Evolutionary conservation across 2,329 filamentous ascomycete species (phyloP), one percentile per base, ranked within the genome.

Genomic region (Trichophyton schoenleinii): DNA sequence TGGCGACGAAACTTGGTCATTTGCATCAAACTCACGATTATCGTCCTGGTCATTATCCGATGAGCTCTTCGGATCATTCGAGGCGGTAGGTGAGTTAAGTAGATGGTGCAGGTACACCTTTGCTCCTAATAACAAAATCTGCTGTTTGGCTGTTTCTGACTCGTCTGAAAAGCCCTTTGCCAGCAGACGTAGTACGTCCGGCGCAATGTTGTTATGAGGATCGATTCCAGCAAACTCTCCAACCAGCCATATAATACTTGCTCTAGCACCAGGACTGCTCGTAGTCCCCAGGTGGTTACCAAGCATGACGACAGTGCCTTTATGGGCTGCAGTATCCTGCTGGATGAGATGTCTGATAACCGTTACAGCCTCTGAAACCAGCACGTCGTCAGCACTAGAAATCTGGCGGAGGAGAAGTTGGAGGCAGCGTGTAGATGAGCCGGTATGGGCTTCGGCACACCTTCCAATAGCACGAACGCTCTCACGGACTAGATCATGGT

Each of bases 321-420:
- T 81, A 70, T 99, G 94, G 2, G 85, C 84, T 31, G 83, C 77
- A 0, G 92, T 90, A 64, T 95, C 86, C 68, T 95, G 89, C 70
- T 99, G 94, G 60, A 99, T 97, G 58, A 99, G 80, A 72, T 97
- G 92, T 1, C 94, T 85, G 64, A 99, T 94, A 1, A 97, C 94
- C 2, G 95, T 96, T 62, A 99, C 78, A 1, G 91, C 92, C 71
- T 97, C 94, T 0, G 91, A 92, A 0, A 95, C 92, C 22, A 97
- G 79, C 25, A 86, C 90, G 1, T 91, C 87, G 68, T 97, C 91
- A 9, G 91, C 79, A 68, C 89, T 94, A 11, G 89, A 89, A 58
- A 97, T 91, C 69, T 97, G 92, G 53, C 87, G 83, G 13, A 99
- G 79, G 0, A 99, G 80, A 6, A 99, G 80, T 28, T 85, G 84